phyloP scores from a whole-genome alignment of 176 grass and related monocot genomes.

The Avena insularis region DNA sequence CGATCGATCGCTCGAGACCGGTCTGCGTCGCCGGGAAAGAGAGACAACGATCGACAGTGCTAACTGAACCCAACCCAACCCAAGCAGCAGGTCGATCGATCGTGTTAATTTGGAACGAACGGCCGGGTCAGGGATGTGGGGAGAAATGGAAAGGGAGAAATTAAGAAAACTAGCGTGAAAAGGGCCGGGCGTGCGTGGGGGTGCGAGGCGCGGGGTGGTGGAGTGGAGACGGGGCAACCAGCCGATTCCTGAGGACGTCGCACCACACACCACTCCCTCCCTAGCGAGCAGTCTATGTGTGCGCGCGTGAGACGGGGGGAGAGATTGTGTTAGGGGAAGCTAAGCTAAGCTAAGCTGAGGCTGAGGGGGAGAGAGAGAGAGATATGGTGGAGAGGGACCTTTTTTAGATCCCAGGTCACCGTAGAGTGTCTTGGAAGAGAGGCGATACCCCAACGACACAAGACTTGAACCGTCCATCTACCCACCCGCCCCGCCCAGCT shows the following conservation, averaged over 20 bases:
- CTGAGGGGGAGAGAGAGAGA: too few relatives aligned
- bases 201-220: slow-evolving; percentile 35
- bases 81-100: too few relatives aligned
- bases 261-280: slow-evolving; percentile 57
- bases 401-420: slow-evolving; percentile 70
- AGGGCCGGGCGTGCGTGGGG: background rate
- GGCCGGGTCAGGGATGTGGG: background rate
- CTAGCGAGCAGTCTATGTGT: background rate
- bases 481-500: slow-evolving; percentile 3
- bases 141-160: slow-evolving; percentile 11
- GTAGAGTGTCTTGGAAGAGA: slow-evolving; percentile 95
- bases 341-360: background rate
- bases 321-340: background rate
- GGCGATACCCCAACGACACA: slow-evolving; percentile 58
- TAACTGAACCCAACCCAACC: slow-evolving; percentile 8
- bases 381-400: background rate
- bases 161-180: background rate
- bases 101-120: background rate
- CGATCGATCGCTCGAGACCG: background rate
- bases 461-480: slow-evolving; percentile 55
- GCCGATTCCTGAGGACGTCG: slow-evolving; percentile 78
- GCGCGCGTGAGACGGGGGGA: background rate
- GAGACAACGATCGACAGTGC: background rate
- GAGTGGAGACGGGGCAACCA: slow-evolving; percentile 94
- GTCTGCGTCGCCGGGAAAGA: background rate